A percentile compares a stretch with the other conserved stretches of the same genome.
These are phyloP conservation scores for Prunus mira DNA, from an alignment of 306 rosid genomes.

Conservation along the genomic window DNA sequence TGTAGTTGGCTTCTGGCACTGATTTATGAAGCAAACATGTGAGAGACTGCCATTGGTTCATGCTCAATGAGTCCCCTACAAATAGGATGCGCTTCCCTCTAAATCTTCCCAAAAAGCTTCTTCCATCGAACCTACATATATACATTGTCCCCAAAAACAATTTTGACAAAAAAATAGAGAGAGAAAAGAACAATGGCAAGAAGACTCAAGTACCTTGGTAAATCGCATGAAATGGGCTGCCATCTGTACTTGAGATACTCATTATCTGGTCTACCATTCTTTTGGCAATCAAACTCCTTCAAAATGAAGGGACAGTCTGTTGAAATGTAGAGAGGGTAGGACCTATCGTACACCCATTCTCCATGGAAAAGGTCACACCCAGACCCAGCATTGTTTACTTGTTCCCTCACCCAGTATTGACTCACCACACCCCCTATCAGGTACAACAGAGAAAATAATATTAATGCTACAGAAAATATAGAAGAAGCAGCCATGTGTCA, in stretches of 20 bases:
- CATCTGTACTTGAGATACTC: conserved; percentile 25
- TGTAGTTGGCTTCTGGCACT: conserved; percentile 34
- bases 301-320: conserved; percentile 11
- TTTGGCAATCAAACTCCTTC: conserved; percentile 17
- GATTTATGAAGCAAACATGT: conserved; percentile 49
- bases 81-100: conserved; percentile 19
- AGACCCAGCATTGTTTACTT: too few species aligned
- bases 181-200: too few species aligned
- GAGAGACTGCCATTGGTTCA: conserved; percentile 33
- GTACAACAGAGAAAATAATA: too few species aligned
- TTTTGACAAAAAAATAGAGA: too few species aligned
- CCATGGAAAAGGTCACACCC: conserved; percentile 17
- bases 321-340: conserved; percentile 25
- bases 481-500: too few species aligned
- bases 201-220: conserved; percentile 3
- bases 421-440: too few species aligned
- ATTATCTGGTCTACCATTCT: conserved; percentile 18
- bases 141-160: too few species aligned
- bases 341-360: conserved; percentile 22
- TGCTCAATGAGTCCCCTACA: conserved; percentile 26
- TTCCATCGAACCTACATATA: not conserved
- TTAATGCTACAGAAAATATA: too few species aligned
- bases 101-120: not conserved
- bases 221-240: conserved; percentile 16
- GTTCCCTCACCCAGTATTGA: too few species aligned